These are phyloP conservation scores for Hymenoscyphus fraxineus DNA, from an alignment of 2,329 filamentous ascomycete genomes.

Conservation along the genomic window DNA sequence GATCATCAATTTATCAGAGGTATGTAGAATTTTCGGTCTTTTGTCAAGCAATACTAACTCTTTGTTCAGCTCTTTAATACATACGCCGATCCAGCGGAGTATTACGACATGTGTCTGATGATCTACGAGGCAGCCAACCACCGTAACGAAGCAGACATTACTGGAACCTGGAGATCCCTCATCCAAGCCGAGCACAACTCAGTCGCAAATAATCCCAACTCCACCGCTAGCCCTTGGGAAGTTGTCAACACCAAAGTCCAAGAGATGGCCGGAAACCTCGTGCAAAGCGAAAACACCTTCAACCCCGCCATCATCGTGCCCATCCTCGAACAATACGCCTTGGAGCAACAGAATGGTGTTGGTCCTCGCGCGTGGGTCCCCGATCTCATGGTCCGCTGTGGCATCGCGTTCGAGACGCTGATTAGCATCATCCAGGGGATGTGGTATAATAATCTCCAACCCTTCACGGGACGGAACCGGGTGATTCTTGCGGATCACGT, in stretches of 20 bases:
- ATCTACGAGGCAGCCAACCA: slow-evolving; percentile 93
- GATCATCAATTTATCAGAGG: slow-evolving; percentile 71
- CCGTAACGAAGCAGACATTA: slow-evolving; percentile 80
- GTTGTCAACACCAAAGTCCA: slow-evolving; percentile 61
- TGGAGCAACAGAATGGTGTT: slow-evolving; percentile 55
- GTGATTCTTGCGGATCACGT: slow-evolving; percentile 58
- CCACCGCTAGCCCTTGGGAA: slow-evolving; percentile 62
- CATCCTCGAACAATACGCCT: slow-evolving; percentile 59
- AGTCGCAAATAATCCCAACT: slow-evolving; percentile 38
- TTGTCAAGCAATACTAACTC: slow-evolving; percentile 19
- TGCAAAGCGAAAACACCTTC: slow-evolving; percentile 64
- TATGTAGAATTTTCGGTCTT: slow-evolving; percentile 44
- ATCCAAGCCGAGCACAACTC: slow-evolving; percentile 65
- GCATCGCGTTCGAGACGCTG: slow-evolving; percentile 57
- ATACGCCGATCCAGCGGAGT: slow-evolving; percentile 85
- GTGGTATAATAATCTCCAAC: slow-evolving; percentile 64
- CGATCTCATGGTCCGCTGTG: slow-evolving; percentile 61
- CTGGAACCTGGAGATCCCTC: slow-evolving; percentile 77
- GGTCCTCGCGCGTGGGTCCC: slow-evolving; percentile 43
- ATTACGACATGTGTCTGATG: slow-evolving; percentile 88
- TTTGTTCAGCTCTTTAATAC: slow-evolving; percentile 74
- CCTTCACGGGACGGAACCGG: slow-evolving; percentile 57
- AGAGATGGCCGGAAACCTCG: slow-evolving; percentile 61
- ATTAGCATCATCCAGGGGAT: slow-evolving; percentile 61
- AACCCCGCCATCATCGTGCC: slow-evolving; percentile 58